phyloP scores from a whole-genome alignment of 495 filamentous ascomycete species.

The Penicillium chermesinum region DNA sequence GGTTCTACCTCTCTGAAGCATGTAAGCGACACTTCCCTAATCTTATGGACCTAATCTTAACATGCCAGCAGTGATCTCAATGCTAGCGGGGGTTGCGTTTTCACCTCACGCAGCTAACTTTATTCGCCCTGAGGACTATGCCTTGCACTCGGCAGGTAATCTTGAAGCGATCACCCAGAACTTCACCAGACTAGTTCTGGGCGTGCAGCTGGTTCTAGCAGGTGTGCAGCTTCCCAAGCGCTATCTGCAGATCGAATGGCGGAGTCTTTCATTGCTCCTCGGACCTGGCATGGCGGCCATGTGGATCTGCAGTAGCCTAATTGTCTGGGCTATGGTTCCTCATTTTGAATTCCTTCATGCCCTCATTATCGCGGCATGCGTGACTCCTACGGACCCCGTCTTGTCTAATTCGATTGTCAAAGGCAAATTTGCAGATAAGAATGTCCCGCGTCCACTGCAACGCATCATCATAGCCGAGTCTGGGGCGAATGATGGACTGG shows the following conservation, averaged over 20 bases:
- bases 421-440: constrained; percentile 87
- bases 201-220: constrained; percentile 84
- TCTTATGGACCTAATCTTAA: constrained; percentile 1
- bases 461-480: constrained; percentile 86
- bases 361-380: constrained; percentile 72
- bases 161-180: constrained; percentile 66
- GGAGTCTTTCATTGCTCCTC: constrained; percentile 65
- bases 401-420: constrained; percentile 88
- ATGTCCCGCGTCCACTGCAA: constrained; percentile 77
- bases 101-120: constrained; percentile 74
- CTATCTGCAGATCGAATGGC: constrained; percentile 79
- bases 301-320: constrained; percentile 78
- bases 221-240: constrained; percentile 88
- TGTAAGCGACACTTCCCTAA: constrained; percentile 47
- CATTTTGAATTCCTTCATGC: constrained; percentile 69
- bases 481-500: constrained; percentile 90
- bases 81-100: constrained; percentile 72
- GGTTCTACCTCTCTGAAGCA: constrained; percentile 87
- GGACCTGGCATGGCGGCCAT: constrained; percentile 83
- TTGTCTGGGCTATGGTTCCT: constrained; percentile 77
- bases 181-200: constrained; percentile 83
- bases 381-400: constrained; percentile 90
- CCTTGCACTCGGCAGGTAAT: constrained; percentile 52
- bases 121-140: constrained; percentile 72
- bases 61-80: constrained; percentile 63